Base-by-base conservation (phyloP, 2,329 filamentous ascomycete genomes). In the Penicillium sp. region DNA sequence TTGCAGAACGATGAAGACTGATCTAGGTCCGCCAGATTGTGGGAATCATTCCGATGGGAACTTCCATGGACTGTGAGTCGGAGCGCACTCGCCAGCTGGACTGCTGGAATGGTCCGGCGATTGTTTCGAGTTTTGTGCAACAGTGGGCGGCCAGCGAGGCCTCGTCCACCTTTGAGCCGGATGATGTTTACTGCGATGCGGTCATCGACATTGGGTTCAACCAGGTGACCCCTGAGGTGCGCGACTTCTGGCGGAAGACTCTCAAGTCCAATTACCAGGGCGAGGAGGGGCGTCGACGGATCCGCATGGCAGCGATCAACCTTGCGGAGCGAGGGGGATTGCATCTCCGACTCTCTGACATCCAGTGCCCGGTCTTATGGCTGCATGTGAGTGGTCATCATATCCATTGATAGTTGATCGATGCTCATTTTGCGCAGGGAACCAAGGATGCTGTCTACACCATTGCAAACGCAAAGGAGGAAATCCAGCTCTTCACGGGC, bases 281-380 rank as follows among this genome's bases (percentile, higher is more conserved):
- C 1, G 80, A 85, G 52, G 81, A 81, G 10, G 83, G 83, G 0
- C 71, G 82, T 37, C 71, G 71, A 55, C 75, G 79, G 35, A 73
- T 77, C 5, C 73, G 81, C 1, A 82, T 83, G 81, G 80, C 80
- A n/a, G 75, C 78, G 1, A 80, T 82, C 56, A 82, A 81, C 59
- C 66, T 84, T 22, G 64, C 74, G 15, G 80, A 82, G 55, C 70
- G 82, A 2, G 83, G 84, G 69, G 79, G 79, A 1, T 62, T 85
- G 63, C 75, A 80, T 58, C 64, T 73, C 4, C 65, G 82, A 7
- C 59, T 84, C 34, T 73, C 69, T 3, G 81, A 84, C 69, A 72
- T 85, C 4, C 69, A 65, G 47, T 83, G 82, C 69, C 83, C 82
- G 0, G 81, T 85, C 2, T 64, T 80, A 50, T 84, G 82, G 82